Percentiles rank a stretch among this genome's conserved stretches.
These are phyloP conservation scores for Kuraishia piskuri DNA, from an alignment of 805 yeast genomes.

Conservation along the genomic window DNA sequence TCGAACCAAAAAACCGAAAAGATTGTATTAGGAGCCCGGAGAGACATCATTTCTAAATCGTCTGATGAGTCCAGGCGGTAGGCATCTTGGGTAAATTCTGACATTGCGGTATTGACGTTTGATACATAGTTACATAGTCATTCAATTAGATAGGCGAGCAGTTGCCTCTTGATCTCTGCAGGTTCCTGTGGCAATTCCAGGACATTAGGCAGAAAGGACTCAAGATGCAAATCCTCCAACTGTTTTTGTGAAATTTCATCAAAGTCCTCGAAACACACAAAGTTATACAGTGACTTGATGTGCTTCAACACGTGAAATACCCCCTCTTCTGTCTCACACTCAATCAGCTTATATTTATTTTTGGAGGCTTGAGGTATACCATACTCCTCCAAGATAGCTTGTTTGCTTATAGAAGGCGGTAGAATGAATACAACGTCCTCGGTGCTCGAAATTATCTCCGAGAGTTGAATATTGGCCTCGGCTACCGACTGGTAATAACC, in stretches of 20 bases:
- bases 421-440: slow-evolving; percentile 17
- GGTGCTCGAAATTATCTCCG: slow-evolving; percentile 9
- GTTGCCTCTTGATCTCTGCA: background rate
- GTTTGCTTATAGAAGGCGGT: slow-evolving; percentile 16
- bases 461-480: slow-evolving; percentile 6
- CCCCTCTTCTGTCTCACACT: slow-evolving; percentile 39
- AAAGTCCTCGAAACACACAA: slow-evolving; percentile 15
- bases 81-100: background rate
- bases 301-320: slow-evolving; percentile 50
- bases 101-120: background rate
- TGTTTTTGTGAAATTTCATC: slow-evolving; percentile 2
- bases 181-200: slow-evolving; percentile 7
- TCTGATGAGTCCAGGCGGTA: background rate
- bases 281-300: slow-evolving; percentile 19
- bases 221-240: slow-evolving; percentile 16
- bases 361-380: slow-evolving; percentile 12
- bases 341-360: slow-evolving; percentile 26
- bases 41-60: slow-evolving; percentile 29
- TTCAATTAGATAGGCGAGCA: background rate
- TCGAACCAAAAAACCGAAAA: slow-evolving; percentile 45
- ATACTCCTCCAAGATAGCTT: slow-evolving; percentile 8
- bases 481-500: slow-evolving; percentile 5
- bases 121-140: slow-evolving; percentile 2
- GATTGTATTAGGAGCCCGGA: slow-evolving; percentile 43
- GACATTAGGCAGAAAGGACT: slow-evolving; percentile 15